phyloP scores from a whole-genome alignment of 768 basidiomycete genomes.

The Hericium erinaceus region DNA sequence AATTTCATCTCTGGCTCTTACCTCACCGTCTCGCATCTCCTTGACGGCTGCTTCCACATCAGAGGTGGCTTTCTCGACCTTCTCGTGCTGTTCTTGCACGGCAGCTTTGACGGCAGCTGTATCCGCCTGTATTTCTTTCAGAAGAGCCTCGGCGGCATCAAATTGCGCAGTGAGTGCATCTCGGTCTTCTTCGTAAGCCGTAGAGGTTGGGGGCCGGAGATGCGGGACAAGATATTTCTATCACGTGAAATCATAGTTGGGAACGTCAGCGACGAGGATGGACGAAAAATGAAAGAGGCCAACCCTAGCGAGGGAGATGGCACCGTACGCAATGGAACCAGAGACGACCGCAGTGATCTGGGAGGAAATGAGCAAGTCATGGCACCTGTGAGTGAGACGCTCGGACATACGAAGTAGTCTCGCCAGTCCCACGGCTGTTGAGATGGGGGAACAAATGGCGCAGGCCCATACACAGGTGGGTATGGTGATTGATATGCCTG shows the following conservation, averaged over 20 bases:
- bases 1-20: slow-evolving; percentile 78
- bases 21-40: slow-evolving; percentile 73
- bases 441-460: slow-evolving; percentile 27
- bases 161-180: slow-evolving; percentile 82
- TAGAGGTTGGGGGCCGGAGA: slow-evolving; percentile 77
- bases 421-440: slow-evolving; percentile 83
- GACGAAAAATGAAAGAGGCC: slow-evolving; percentile 9
- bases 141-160: slow-evolving; percentile 73
- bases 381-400: neutral
- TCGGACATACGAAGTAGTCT: slow-evolving; percentile 80
- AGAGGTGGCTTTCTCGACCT: slow-evolving; percentile 60
- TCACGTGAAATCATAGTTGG: slow-evolving; percentile 3
- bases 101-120: slow-evolving; percentile 62
- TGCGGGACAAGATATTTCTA: slow-evolving; percentile 91
- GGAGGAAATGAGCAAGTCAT: slow-evolving; percentile 9
- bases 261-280: neutral
- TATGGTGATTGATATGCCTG: slow-evolving; percentile 22
- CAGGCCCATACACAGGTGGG: slow-evolving; percentile 35
- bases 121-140: slow-evolving; percentile 74
- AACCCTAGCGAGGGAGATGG: slow-evolving; percentile 72
- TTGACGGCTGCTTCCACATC: slow-evolving; percentile 65
- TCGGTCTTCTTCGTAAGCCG: slow-evolving; percentile 84
- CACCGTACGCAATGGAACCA: slow-evolving; percentile 75
- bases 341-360: slow-evolving; percentile 92
- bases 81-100: slow-evolving; percentile 68